Percentiles rank a stretch among this genome's conserved stretches.
Conservation (phyloP, 169 alveolate genomes). For the Plasmodium yoelii region DNA sequence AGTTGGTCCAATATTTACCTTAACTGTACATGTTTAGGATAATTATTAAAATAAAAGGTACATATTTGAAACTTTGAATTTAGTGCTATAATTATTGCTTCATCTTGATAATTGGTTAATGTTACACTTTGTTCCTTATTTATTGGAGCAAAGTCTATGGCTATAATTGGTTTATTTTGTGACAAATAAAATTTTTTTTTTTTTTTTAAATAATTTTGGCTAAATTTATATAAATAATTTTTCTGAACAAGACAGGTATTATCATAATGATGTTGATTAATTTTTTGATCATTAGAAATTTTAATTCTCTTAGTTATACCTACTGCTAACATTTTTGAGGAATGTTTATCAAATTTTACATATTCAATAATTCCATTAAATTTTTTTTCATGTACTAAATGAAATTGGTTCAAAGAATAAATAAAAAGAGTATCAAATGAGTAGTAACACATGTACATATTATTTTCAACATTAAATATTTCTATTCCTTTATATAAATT, state of each 20-base stretch:
- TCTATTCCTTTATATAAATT: conserved; percentile 47
- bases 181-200: conserved; percentile 50
- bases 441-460: conserved; percentile 13
- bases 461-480: conserved; percentile 5
- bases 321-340: conserved; percentile 14
- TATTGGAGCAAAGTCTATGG: conserved; percentile 56
- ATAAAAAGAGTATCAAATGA: conserved; percentile 49
- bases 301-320: conserved; percentile 41
- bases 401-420: conserved; percentile 37
- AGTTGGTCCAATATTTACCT: background rate
- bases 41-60: conserved; percentile 51
- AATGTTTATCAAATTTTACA: conserved; percentile 37
- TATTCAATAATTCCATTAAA: conserved; percentile 50
- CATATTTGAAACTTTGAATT: conserved; percentile 50
- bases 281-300: background rate
- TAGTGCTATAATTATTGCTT: conserved; percentile 31
- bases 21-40: conserved; percentile 23
- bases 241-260: conserved; percentile 7
- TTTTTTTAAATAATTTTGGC: conserved; percentile 17
- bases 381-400: conserved; percentile 36
- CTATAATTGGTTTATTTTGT: conserved; percentile 31
- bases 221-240: conserved; percentile 59
- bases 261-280: background rate
- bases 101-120: conserved; percentile 10
- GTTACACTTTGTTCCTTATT: conserved; percentile 8